A percentile compares a stretch with the other conserved stretches of the same genome.
Evolutionary conservation across 2,329 filamentous ascomycete genomes (phyloP).

Genomic region (Berkeleyomyces rouxiae): DNA sequence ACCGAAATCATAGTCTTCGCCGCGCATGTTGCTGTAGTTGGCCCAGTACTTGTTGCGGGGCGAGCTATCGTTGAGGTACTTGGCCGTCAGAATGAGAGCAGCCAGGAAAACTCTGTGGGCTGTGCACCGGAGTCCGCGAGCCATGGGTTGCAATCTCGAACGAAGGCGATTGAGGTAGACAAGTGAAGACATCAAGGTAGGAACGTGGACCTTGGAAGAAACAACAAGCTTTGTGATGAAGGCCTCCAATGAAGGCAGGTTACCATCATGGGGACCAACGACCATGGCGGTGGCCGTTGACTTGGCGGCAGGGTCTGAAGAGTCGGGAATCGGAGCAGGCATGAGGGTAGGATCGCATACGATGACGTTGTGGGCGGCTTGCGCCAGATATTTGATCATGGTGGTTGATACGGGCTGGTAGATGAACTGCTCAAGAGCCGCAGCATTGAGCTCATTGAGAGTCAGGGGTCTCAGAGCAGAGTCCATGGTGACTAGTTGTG

Average conservation of each 20-base stretch:
- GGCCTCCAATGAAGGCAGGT: conserved; percentile 64
- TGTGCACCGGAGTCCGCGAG: conserved; percentile 91
- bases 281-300: conserved; percentile 34
- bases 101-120: conserved; percentile 96
- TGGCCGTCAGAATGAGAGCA: conserved; percentile 69
- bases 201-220: conserved; percentile 89
- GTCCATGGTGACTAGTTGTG: conserved; percentile 6
- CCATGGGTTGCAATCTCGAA: conserved; percentile 74
- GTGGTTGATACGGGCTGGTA: conserved; percentile 56
- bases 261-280: conserved; percentile 30
- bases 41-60: conserved; percentile 99
- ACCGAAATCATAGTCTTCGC: conserved; percentile 51
- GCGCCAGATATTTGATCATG: conserved; percentile 64
- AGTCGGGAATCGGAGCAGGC: conserved; percentile 23
- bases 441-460: conserved; percentile 47
- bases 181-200: conserved; percentile 90
- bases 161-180: conserved; percentile 82
- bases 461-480: conserved; percentile 23
- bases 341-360: conserved; percentile 52
- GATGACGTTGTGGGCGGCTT: conserved; percentile 62
- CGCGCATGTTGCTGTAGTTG: conserved; percentile 68
- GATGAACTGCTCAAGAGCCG: conserved; percentile 65
- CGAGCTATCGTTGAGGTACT: conserved; percentile 96
- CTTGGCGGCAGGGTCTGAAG: conserved; percentile 24
- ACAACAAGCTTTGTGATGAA: conserved; percentile 88